Evolutionary conservation across 768 basidiomycete species (phyloP), one percentile per base, ranked within the genome.

Genomic region (Tremella fuciformis): DNA sequence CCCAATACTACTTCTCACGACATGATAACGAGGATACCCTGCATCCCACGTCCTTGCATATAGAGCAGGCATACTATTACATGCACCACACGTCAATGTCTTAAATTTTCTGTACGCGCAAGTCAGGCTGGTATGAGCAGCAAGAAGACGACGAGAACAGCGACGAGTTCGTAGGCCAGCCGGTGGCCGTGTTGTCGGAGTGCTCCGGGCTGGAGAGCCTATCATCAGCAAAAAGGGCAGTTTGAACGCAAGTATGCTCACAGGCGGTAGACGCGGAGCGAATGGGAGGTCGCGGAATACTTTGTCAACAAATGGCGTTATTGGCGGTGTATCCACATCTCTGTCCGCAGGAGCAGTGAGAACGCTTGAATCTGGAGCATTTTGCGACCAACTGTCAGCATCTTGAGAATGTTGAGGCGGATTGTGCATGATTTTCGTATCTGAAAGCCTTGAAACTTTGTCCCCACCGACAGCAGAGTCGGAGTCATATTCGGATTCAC

Each of bases 241-340:
- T 21, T 22, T 13, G 13, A 39, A 8, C 13, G 26, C 15, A 7
- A 3, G 3, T 13, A 13, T 18, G 57, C 62, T 34, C 22, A 64
- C 58, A 22, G 50, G 44, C 13, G 58, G 54, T 13, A 57, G 25
- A 22, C 53, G 55, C 2, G 63, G 63, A n/a, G 50, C 58, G 44
- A 64, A 64, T 1, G 63, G 63, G 11, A 64, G 63, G 60, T 60
- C 63, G n/a, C 37, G 42, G 63, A 64, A 57, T 8, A 52, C 55
- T 34, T 44, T 50, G 13, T n/a, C 29, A 2, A 64, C 29, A 51
- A 54, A 64, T n/a, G 63, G 55, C 3, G 50, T 62, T 6, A 39
- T 40, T 3, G 52, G 52, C 15, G 25, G n/a, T 1, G 52, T 21
- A 21, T 39, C 21, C 22, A 11, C 4, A 34, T 11, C 29, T 34